Evolutionary conservation across 768 basidiomycete species (phyloP), one percentile per base, ranked within the genome.

Genomic region (Sutorius australiensis): DNA sequence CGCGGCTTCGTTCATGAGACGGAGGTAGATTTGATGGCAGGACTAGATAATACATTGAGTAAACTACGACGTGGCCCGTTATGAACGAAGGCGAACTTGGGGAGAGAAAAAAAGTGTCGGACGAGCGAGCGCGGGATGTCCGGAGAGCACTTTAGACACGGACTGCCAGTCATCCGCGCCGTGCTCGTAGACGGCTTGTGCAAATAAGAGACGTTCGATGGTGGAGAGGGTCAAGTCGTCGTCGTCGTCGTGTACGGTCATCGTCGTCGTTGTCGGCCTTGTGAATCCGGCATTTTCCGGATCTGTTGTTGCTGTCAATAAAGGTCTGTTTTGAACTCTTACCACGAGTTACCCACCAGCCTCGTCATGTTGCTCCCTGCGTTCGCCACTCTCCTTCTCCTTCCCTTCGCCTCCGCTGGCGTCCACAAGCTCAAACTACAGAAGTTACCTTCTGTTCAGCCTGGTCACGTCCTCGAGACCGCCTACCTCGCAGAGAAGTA

Each of bases 401-500:
- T 79, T 73, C 73, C 78, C 19, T 72, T 78, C 64, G 75, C 76
- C 57, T 71, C 73, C 7, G 75, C 76, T 9, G 81, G 81, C 57
- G 76, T 92, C 1, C 87, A 86, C 80, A 93, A 82, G 66, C 81
- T 97, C 69, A 94, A 93, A 71, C 84, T 98, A 30, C 82, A 92
- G 73, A 97, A 97, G 75, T 67, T 95, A 2, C 79, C 87, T 16
- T 75, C 78, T 38, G 75, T 75, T n/a, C 70, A 74, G 13, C 79
- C 75, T 64, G 84, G 85, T 53, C 83, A 87, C 19, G 67, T 77
- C 24, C 75, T 91, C 44, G 87, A 92, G 73, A 81, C 82, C 41
- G 88, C 87, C 19, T 92, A 90, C 69, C 87, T 98, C 52, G 85
- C 87, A n/a, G 82, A 92, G 79, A 98, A 99, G 78, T 97, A 98